Base-by-base conservation (phyloP, 371 early-diverging fungal genomes). In the Coemansia sp. region DNA sequence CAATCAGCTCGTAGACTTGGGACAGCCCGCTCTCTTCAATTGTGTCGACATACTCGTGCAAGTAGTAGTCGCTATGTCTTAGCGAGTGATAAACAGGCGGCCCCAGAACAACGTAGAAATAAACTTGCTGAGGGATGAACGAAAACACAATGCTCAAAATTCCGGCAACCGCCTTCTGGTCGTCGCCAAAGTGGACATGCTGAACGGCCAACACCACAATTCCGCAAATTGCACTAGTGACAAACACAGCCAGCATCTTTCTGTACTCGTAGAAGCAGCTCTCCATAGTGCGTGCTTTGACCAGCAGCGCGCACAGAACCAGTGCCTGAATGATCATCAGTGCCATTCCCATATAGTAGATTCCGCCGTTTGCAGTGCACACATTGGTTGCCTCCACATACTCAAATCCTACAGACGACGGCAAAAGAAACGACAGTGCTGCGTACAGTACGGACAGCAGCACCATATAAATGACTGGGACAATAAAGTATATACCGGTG, bases 71-170 rank as follows among this genome's bases (percentile, higher is more conserved):
- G 20, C 53, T 5, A 38, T 66, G 50, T 1, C 33, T n/a, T 4
- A 57, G 5, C 11, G 57, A 54, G 39, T 63, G 66, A 43, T 66
- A 75, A 40, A 75, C 41, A 4, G 76, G 57, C 34, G 54, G 60
- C 2, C 66, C 76, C n/a, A 75, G 40, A 6, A 66, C 59, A n/a
- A 63, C 12, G 55, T 50, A 74, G 51, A 74, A 74, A 42, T 69
- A 69, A 11, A 60, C 69, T 30, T 74, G 75, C 65, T 68, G 68
- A 3, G 69, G 69, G 30, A 72, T 49, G 14, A 69, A 65, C 26
- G 62, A 30, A 14, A 64, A 60, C 5, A 65, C 26, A 2, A 69
- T 61, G 16, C 62, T 65, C 14, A 62, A 36, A 6, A 68, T 54
- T 8, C 68, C 75, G 0, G 55, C 12, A 3, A 45, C 45, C 12